Evolutionary conservation across 1,139 yeast species (phyloP).

Genomic region (Diutina mesorugosa): DNA sequence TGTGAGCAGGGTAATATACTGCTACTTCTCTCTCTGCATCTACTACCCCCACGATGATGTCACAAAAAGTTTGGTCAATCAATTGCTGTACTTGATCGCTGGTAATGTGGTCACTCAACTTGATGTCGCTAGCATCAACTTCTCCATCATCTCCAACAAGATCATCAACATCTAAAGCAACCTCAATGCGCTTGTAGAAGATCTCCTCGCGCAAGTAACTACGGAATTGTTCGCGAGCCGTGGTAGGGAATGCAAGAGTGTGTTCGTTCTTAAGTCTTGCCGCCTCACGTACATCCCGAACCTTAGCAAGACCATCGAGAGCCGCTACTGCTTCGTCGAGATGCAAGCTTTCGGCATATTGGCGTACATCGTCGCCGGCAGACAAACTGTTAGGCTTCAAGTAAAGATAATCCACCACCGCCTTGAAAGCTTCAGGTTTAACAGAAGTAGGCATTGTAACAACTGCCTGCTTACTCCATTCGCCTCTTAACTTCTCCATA

Average conservation of each 20-base stretch:
- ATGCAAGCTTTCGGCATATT: conserved; percentile 20
- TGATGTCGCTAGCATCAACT: conserved; percentile 21
- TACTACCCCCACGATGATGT: conserved; percentile 29
- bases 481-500: conserved; percentile 11
- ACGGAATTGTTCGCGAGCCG: conserved; percentile 32
- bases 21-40: conserved; percentile 16
- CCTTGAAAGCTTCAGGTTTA: conserved; percentile 17
- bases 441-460: conserved; percentile 13
- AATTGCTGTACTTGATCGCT: conserved; percentile 10
- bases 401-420: conserved; percentile 40
- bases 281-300: conserved; percentile 11
- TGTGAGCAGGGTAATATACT: conserved; percentile 47
- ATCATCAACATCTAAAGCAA: background rate
- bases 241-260: conserved; percentile 31
- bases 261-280: conserved; percentile 31
- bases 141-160: conserved; percentile 5
- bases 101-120: conserved; percentile 10
- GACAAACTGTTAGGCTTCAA: conserved; percentile 20
- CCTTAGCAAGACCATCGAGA: conserved; percentile 9
- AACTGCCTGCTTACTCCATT: conserved; percentile 14
- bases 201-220: conserved; percentile 25
- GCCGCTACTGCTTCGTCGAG: conserved; percentile 23
- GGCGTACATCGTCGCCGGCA: conserved; percentile 10
- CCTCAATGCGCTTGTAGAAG: conserved; percentile 12
- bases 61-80: conserved; percentile 26